phyloP scores from a whole-genome alignment of 352 stramenopile species.

The Globisporangium heterothallicum region DNA sequence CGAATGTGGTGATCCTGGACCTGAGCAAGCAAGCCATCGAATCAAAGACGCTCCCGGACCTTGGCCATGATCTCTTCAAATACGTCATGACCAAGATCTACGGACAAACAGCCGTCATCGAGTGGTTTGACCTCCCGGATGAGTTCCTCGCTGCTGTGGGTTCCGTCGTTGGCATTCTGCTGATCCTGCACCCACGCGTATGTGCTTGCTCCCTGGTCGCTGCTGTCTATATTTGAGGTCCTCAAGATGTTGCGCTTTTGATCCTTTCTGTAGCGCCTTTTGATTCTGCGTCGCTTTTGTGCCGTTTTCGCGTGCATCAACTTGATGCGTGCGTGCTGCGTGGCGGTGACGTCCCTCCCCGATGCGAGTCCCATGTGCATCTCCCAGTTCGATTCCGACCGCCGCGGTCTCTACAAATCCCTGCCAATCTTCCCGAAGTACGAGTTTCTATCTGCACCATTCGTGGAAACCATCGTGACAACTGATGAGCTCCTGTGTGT shows the following conservation, averaged over 20 bases:
- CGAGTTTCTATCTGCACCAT: slow-evolving; percentile 12
- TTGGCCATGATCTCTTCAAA: slow-evolving; percentile 85
- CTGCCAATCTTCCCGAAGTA: slow-evolving; percentile 86
- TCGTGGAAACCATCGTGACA: too few relatives aligned
- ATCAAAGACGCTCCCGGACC: slow-evolving; percentile 74
- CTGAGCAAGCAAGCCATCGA: slow-evolving; percentile 51
- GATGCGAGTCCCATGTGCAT: slow-evolving; percentile 86
- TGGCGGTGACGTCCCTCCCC: slow-evolving; percentile 80
- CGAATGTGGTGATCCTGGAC: slow-evolving; percentile 75
- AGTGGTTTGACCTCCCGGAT: slow-evolving; percentile 82
- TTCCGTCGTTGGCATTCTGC: slow-evolving; percentile 55
- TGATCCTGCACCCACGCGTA: slow-evolving; percentile 77
- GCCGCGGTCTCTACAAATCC: slow-evolving; percentile 71
- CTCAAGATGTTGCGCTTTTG: slow-evolving; percentile 9
- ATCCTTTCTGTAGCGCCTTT: slow-evolving; percentile 40
- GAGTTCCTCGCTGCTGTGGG: slow-evolving; percentile 75
- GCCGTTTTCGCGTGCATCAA: slow-evolving; percentile 85
- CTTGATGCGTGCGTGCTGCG: slow-evolving; percentile 78
- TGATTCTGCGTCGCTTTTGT: slow-evolving; percentile 81
- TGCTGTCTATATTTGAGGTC: too few relatives aligned
- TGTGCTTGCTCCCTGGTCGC: slow-evolving; percentile 3
- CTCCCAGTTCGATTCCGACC: slow-evolving; percentile 67
- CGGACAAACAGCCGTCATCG: slow-evolving; percentile 73
- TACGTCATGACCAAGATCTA: slow-evolving; percentile 84
- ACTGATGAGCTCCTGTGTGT: background rate